Conservation (phyloP, 768 basidiomycete species). For the Rhodotorula paludigena region DNA sequence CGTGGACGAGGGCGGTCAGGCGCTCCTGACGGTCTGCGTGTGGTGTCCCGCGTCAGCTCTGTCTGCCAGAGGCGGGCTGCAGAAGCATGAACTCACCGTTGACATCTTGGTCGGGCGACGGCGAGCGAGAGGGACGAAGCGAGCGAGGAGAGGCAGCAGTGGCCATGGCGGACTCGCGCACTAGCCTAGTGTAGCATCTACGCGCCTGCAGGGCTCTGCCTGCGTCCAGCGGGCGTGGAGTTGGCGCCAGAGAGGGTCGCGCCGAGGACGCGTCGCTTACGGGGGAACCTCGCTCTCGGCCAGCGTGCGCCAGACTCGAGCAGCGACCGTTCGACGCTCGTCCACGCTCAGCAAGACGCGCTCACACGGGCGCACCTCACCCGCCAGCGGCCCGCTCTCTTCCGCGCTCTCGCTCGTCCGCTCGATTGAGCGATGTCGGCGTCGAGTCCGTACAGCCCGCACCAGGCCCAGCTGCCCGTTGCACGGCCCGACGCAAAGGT, state of each 20-base stretch:
- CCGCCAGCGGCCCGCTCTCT: too few relatives aligned
- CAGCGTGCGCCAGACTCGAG: too few relatives aligned
- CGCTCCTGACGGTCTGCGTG: constrained; percentile 9
- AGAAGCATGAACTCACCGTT: neutral
- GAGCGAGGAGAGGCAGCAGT: neutral
- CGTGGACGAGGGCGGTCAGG: constrained; percentile 13
- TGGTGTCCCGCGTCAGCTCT: neutral
- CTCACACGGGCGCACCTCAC: too few relatives aligned
- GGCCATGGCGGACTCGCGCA: too few relatives aligned
- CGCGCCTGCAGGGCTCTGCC: neutral
- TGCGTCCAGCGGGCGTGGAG: neutral
- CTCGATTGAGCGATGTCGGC: neutral
- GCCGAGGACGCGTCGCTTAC: neutral
- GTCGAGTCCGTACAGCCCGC: neutral
- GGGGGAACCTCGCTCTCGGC: neutral
- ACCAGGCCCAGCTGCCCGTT: constrained; percentile 2
- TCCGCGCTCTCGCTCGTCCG: neutral
- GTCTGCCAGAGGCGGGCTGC: neutral
- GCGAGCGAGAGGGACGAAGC: neutral
- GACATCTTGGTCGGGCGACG: neutral
- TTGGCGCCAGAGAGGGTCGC: neutral
- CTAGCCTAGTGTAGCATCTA: neutral
- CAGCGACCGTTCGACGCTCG: neutral
- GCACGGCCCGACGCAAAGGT: constrained; percentile 28
- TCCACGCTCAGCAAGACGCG: too few relatives aligned